These are phyloP conservation scores for Lupinus albus DNA, from an alignment of 306 rosid genomes.

Conservation along the genomic window DNA sequence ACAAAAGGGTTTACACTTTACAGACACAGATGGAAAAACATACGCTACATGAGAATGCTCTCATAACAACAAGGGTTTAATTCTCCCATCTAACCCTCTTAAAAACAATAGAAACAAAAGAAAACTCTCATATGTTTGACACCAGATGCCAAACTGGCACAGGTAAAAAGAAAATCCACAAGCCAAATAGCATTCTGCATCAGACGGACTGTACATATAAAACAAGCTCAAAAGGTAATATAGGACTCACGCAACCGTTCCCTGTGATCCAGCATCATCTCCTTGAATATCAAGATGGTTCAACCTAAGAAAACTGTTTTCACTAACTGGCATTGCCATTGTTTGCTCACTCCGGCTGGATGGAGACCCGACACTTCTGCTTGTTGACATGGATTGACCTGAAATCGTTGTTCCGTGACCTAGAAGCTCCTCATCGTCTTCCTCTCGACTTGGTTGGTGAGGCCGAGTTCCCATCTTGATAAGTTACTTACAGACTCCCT, in stretches of 20 bases:
- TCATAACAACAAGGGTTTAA: neutral
- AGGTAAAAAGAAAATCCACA: conserved; percentile 26
- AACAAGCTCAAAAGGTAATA: conserved; percentile 20
- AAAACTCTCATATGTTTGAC: neutral
- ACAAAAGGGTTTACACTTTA: neutral
- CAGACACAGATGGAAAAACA: neutral
- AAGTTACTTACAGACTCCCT: neutral
- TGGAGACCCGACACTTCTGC: conserved; percentile 92
- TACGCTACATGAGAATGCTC: neutral
- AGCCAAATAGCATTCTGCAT: neutral
- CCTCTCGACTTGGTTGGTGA: conserved; percentile 60
- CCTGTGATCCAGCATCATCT: conserved; percentile 90
- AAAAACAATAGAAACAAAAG: neutral
- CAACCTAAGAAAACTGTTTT: conserved; percentile 63
- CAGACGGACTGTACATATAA: conserved; percentile 27
- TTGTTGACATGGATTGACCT: conserved; percentile 86
- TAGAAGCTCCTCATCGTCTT: conserved; percentile 67
- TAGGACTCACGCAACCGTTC: conserved; percentile 73
- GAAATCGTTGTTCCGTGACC: conserved; percentile 65
- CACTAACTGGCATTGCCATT: conserved; percentile 83
- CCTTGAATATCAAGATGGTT: conserved; percentile 82
- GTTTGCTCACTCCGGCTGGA: conserved; percentile 96
- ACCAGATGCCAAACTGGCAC: conserved; percentile 14
- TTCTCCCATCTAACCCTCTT: neutral
- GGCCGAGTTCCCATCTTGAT: conserved; percentile 74